phyloP scores from a whole-genome alignment of 305 asterid genomes.

The Petunia hybrid region DNA sequence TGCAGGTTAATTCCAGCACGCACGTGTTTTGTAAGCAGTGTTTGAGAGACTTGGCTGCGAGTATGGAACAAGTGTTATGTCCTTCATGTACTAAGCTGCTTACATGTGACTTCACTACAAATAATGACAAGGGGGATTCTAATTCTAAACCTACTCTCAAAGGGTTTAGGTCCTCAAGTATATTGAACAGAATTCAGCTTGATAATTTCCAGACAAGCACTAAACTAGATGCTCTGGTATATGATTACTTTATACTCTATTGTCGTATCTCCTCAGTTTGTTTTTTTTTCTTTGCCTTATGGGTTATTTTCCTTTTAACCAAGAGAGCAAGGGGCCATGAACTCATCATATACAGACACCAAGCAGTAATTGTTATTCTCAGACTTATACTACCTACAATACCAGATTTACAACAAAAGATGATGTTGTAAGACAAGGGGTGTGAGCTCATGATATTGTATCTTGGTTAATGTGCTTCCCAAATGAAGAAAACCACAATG shows the following conservation, averaged over 20 bases:
- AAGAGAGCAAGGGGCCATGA: not conserved
- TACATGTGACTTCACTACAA: conserved; percentile 68
- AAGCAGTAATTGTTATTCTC: not conserved
- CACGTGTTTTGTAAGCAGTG: conserved; percentile 87
- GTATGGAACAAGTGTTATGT: conserved; percentile 68
- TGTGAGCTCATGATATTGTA: not conserved
- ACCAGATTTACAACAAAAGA: no score
- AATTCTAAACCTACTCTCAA: conserved; percentile 60
- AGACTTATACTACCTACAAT: no score
- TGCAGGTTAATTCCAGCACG: conserved; percentile 74
- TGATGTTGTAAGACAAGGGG: not conserved
- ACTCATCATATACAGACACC: not conserved
- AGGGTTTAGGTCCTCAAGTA: conserved; percentile 79
- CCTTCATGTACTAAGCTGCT: conserved; percentile 84
- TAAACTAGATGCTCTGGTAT: conserved; percentile 93
- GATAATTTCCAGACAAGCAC: conserved; percentile 81
- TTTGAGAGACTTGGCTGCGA: conserved; percentile 66
- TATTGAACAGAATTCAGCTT: conserved; percentile 73
- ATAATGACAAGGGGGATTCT: conserved; percentile 51
- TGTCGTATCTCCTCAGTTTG: not conserved
- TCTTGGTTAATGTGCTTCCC: not conserved
- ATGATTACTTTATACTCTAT: not conserved
- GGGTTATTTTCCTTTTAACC: not conserved
- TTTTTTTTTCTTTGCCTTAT: conserved; percentile 14
- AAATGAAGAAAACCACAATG: not conserved